Evolutionary conservation across 1,139 yeast species (phyloP), one percentile per base, ranked within the genome.

Genomic region (Yamadazyma atmosphaerica): DNA sequence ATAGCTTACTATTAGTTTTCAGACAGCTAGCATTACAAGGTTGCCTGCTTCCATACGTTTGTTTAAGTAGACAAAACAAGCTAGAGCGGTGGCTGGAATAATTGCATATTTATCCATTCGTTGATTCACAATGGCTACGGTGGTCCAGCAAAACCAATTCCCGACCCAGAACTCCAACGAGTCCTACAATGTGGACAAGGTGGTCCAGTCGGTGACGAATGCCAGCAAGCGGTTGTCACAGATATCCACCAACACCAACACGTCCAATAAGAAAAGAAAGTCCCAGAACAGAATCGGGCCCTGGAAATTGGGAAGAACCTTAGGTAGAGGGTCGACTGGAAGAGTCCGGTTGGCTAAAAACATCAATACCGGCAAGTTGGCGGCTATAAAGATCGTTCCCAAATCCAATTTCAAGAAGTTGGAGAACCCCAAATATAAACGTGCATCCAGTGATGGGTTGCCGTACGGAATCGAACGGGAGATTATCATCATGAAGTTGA

Each of bases 391-490:
- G 61, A 89, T 94, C 46, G 96, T 92, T 11, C 96, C 98, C 29
- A 92, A 92, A 57, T 77, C 89, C 33, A 70, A 70, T 56, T 72
- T 72, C 54, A 70, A 66, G 50, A 72, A 81, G 46, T 77, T 86
- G 45, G 79, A 76, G 42, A 71, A 72, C 50, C 77, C 77, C 9
- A 72, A 72, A 51, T 72, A 72, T 49, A 65, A 61, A 42, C 54
- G 65, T 31, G 63, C 62, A 21, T 19, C 23, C 4, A 68, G 66
- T 21, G 60, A 69, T 33, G 76, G 77, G 39, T 71, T 87, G 42
- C 95, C 95, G 9, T 88, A 90, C 54, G 98, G 98, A 16, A 90
- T 94, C 38, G 98, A 94, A 63, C 76, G 98, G 45, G 99, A 92
- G 60, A 95, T 92, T 50, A 89, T 92, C 54, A 88, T 88, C 81